These are phyloP conservation scores for Domatiomyces catenatus DNA, from an alignment of 2,329 filamentous ascomycete genomes.

Conservation along the genomic window DNA sequence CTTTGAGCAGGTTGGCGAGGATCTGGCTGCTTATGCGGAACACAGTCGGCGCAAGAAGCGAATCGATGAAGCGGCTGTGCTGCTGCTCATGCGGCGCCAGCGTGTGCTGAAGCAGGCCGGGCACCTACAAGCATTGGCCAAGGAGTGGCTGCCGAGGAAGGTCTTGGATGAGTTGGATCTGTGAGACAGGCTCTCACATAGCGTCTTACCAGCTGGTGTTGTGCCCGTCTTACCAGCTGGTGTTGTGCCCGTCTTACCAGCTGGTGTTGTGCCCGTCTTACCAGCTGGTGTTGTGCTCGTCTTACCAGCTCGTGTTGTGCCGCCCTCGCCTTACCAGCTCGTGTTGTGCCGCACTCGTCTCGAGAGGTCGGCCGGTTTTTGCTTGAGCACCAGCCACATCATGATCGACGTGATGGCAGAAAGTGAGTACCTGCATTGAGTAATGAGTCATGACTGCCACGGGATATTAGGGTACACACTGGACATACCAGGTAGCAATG, in stretches of 20 bases:
- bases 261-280: constrained; percentile 58
- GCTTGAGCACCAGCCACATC: constrained; percentile 90
- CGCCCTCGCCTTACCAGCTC: constrained; percentile 61
- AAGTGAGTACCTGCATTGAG: constrained; percentile 58
- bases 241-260: constrained; percentile 61
- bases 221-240: constrained; percentile 47
- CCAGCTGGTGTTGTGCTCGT: no score
- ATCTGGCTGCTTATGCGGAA: constrained; percentile 61
- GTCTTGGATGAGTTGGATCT: constrained; percentile 69
- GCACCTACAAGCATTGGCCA: constrained; percentile 41
- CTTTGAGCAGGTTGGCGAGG: constrained; percentile 73
- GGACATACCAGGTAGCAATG: constrained; percentile 90
- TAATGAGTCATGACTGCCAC: constrained; percentile 15
- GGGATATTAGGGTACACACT: neutral
- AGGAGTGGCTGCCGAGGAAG: constrained; percentile 66
- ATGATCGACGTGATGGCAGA: constrained; percentile 77
- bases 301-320: constrained; percentile 60
- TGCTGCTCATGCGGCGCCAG: constrained; percentile 59
- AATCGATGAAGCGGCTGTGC: constrained; percentile 71
- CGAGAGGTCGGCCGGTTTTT: constrained; percentile 58
- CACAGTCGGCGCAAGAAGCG: constrained; percentile 64
- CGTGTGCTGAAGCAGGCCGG: constrained; percentile 12
- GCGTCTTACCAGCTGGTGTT: neutral
- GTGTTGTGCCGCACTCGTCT: constrained; percentile 62
- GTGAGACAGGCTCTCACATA: constrained; percentile 25